Base-by-base conservation (phyloP, 768 basidiomycete genomes). In the Cystoderma amianthinum region DNA sequence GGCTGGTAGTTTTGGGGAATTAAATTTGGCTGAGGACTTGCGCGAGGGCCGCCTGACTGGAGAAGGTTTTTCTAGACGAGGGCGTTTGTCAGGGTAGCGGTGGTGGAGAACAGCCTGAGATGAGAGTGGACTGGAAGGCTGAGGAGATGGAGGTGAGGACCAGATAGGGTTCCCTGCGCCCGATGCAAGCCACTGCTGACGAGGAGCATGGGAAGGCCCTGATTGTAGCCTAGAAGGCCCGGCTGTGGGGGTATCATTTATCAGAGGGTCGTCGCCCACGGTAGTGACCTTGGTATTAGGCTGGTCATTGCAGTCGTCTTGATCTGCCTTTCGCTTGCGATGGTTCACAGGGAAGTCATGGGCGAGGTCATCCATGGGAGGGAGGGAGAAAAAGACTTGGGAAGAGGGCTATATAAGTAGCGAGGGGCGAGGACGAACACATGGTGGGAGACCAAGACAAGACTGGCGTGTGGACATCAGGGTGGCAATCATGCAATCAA, bases 311-410 rank as follows among this genome's bases (percentile, higher is more conserved):
- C 12, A 4, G 54, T 74, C 71, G 52, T 83, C 78, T 20, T 56
- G 41, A 56, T 74, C 74, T 0, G 79, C 73, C 62, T 87, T 86
- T 50, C 84, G 78, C 61, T 86, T 86, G 56, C 78, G 72, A 56
- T 69, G 68, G 70, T 72, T 63, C 21, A 70, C 51, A 44, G 72
- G 71, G 49, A 63, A 59, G 42, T 70, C 65, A 47, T 79, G 74
- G 51, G 74, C 69, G 48, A 78, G 68, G 68, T 80, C 71, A 65
- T 82, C 78, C 80, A 84, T 83, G 56, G 54, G 55, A 47, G 45
- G 48, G 39, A 42, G 45, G 46, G 53, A 52, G 51, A 47, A 38
- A 18, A 44, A n/a, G n/a, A n/a, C n/a, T n/a, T n/a, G 39, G 40
- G 43, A 39, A 45, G 48, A 43, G 46, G 38, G 53, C 52, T 59